These are phyloP conservation scores for Epichloe amarillans DNA, from an alignment of 2,329 filamentous ascomycete species.

Conservation along the genomic window DNA sequence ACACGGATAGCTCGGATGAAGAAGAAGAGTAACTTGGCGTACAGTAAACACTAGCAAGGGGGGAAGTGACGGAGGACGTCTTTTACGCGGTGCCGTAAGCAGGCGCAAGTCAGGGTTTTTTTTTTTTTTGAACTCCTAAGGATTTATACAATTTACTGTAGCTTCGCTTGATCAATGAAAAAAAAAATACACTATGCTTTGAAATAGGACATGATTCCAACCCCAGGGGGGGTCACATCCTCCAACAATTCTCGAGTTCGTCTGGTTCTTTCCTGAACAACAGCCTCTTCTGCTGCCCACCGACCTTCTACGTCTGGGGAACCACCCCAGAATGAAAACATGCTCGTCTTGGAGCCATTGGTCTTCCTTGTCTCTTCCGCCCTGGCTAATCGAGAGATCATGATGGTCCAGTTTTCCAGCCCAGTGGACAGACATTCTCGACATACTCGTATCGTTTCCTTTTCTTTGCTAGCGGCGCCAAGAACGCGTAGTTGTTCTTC, in stretches of 20 bases:
- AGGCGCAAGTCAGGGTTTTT: too few species aligned
- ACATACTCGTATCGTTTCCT: slow-evolving; percentile 41
- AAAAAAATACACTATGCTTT: slow-evolving; percentile 14
- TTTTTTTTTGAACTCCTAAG: background rate
- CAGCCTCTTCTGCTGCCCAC: slow-evolving; percentile 41
- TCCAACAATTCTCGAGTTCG: slow-evolving; percentile 40
- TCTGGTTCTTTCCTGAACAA: slow-evolving; percentile 37
- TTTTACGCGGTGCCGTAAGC: too few species aligned
- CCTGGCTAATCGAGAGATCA: slow-evolving; percentile 54
- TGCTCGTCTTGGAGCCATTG: slow-evolving; percentile 17
- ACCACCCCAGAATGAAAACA: slow-evolving; percentile 25
- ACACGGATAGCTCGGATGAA: background rate
- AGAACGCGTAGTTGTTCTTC: slow-evolving; percentile 50
- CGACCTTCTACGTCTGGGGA: slow-evolving; percentile 26
- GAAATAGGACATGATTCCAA: slow-evolving; percentile 24
- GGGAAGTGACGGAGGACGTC: background rate
- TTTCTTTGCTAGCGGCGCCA: slow-evolving; percentile 13
- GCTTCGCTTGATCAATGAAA: background rate
- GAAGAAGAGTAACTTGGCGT: background rate
- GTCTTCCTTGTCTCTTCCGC: slow-evolving; percentile 30
- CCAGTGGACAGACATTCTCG: slow-evolving; percentile 65
- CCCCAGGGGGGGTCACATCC: slow-evolving; percentile 25
- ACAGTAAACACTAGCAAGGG: background rate
- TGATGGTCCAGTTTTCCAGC: slow-evolving; percentile 68
- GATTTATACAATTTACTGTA: background rate